These are phyloP conservation scores for Plenodomus biglobosus DNA, from an alignment of 2,329 filamentous ascomycete species.

Conservation along the genomic window DNA sequence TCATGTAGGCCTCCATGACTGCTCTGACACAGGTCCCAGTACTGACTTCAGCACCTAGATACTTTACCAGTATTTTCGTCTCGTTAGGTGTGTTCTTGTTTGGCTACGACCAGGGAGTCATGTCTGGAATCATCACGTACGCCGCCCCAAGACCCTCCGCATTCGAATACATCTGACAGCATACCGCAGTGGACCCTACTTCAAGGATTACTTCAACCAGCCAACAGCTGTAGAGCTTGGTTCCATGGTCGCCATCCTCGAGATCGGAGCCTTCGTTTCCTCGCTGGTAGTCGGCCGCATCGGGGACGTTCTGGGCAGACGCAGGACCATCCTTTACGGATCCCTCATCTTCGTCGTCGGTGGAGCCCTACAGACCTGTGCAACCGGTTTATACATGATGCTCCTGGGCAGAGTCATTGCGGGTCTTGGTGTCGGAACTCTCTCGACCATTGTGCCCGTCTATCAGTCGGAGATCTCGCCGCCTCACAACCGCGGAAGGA, in stretches of 20 bases:
- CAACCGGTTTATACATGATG: conserved; percentile 89
- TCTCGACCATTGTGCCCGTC: conserved; percentile 56
- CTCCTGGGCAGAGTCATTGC: conserved; percentile 54
- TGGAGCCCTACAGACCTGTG: conserved; percentile 79
- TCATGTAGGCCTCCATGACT: conserved; percentile 66
- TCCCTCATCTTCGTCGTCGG: conserved; percentile 84
- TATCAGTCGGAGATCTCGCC: conserved; percentile 69
- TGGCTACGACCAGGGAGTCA: conserved; percentile 87
- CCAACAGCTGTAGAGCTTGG: conserved; percentile 85
- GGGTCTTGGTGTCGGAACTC: conserved; percentile 54
- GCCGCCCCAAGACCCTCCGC: conserved; percentile 34
- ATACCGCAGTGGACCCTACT: conserved; percentile 71
- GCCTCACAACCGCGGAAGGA: conserved; percentile 90
- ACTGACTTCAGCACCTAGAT: conserved; percentile 60
- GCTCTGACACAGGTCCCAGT: not conserved
- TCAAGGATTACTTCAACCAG: conserved; percentile 89
- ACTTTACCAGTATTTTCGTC: conserved; percentile 92
- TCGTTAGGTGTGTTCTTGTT: conserved; percentile 86
- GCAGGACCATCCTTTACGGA: conserved; percentile 89
- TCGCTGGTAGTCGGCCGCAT: conserved; percentile 84
- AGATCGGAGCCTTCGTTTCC: conserved; percentile 88
- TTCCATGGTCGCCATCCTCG: conserved; percentile 96
- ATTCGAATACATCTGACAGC: conserved; percentile 32
- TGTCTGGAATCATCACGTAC: conserved; percentile 75
- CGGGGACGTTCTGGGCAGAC: conserved; percentile 87